Evolutionary conservation across 345 rosid genomes (phyloP).

Genomic region (Lumnitzera littorea): DNA sequence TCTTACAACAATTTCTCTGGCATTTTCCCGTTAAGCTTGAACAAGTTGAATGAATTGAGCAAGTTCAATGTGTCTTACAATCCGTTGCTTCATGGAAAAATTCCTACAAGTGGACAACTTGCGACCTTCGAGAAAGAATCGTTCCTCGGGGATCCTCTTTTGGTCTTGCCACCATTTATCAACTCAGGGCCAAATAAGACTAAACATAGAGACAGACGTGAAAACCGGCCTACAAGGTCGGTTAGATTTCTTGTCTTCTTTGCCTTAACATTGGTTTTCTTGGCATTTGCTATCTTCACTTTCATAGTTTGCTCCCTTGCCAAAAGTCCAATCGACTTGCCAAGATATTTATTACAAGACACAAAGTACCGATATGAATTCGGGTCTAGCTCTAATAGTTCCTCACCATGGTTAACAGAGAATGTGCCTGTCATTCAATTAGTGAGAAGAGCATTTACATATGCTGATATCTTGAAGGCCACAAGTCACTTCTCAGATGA

Average conservation of each 20-base stretch:
- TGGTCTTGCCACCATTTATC: slow-evolving; percentile 47
- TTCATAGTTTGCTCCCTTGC: slow-evolving; percentile 30
- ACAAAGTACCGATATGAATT: slow-evolving; percentile 39
- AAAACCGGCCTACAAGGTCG: slow-evolving; percentile 21
- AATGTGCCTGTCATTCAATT: slow-evolving; percentile 66
- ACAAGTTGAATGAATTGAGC: slow-evolving; percentile 45
- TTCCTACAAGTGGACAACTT: slow-evolving; percentile 73
- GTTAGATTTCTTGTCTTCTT: slow-evolving; percentile 26
- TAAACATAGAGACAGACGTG: background rate
- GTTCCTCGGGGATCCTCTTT: slow-evolving; percentile 66
- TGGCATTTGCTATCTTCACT: slow-evolving; percentile 40
- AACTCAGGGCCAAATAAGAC: slow-evolving; percentile 2
- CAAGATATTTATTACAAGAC: slow-evolving; percentile 41
- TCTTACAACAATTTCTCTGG: slow-evolving; percentile 86
- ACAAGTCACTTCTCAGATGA: slow-evolving; percentile 65
- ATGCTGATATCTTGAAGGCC: slow-evolving; percentile 75
- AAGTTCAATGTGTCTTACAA: slow-evolving; percentile 88
- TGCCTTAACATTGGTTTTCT: slow-evolving; percentile 25
- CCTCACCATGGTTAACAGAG: slow-evolving; percentile 34
- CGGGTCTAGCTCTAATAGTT: slow-evolving; percentile 53
- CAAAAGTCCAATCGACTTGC: slow-evolving; percentile 27
- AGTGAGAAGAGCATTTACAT: slow-evolving; percentile 72
- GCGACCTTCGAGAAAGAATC: slow-evolving; percentile 65
- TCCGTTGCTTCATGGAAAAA: slow-evolving; percentile 52
- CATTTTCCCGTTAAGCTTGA: slow-evolving; percentile 54